Base-by-base conservation (phyloP, 2,329 filamentous ascomycete genomes). In the Triangularia verruculosa region DNA sequence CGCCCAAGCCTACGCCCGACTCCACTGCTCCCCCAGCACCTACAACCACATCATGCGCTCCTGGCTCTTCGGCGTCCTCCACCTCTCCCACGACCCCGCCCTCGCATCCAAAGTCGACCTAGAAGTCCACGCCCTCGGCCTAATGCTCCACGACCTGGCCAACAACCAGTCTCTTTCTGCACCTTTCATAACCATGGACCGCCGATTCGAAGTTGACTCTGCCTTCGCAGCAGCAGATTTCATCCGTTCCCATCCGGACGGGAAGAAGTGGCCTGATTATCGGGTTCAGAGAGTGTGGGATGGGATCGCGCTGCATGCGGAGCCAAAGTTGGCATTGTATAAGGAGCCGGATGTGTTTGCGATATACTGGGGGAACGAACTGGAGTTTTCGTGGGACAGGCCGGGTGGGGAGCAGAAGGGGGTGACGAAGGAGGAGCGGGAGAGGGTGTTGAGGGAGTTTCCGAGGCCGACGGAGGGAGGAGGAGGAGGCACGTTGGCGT, bases 191-290 rank as follows among this genome's bases (percentile, higher is more conserved):
- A 79, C 77, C 43, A 53, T 68, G 1, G 79, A 83, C 70, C 79
- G 78, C 28, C 76, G 80, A 8, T 83, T 83, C 69, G 81, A 83
- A 64, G 78, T 83, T 28, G 81, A 83, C 67, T 77, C 80, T 15
- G 80, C 80, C 7, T 76, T 79, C 60, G 77, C 75, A 2, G 78
- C 80, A 0, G 70, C 77, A 1, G 70, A 76, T 1, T 82, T 81
- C 62, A 59, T 81, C 56, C 62, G 59, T 34, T 60, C 47, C n/a
- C 64, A 70, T 9, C 39, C 22, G 52, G 57, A 74, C 57, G 66
- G 65, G 20, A 61, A 63, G 13, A 61, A 67, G 5, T 81, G 78
- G 78, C 74, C 78, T 57, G 71, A 76, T 24, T 73, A 76, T 28
- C 73, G 77, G 3, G 65, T 78, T 4, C 80, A 83, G 70, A 72